phyloP scores from a whole-genome alignment of 345 rosid genomes.

The Euclidium syriacum region DNA sequence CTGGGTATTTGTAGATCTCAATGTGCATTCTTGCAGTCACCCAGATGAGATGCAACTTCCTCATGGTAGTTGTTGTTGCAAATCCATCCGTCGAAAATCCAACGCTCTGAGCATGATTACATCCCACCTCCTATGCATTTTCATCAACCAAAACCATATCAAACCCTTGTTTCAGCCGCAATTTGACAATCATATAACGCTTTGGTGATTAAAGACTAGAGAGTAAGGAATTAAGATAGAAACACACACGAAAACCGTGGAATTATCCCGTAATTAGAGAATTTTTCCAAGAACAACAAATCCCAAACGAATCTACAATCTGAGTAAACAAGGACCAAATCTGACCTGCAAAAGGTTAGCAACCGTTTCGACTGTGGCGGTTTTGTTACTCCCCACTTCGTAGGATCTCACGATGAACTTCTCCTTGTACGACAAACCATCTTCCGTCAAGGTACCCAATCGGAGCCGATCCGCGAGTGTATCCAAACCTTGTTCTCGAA shows the following conservation, averaged over 20 bases:
- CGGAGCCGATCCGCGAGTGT: constrained; percentile 62
- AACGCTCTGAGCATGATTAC: constrained; percentile 91
- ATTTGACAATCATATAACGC: background rate
- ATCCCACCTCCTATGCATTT: constrained; percentile 66
- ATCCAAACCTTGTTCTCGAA: constrained; percentile 26
- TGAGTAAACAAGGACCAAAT: background rate
- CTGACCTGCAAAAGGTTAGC: constrained; percentile 91
- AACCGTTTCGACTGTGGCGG: constrained; percentile 85
- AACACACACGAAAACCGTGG: background rate
- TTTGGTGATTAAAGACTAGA: background rate
- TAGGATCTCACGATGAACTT: constrained; percentile 77
- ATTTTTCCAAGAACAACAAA: background rate
- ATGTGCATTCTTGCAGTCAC: constrained; percentile 97
- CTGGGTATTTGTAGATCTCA: constrained; percentile 87
- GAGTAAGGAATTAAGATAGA: background rate
- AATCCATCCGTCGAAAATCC: constrained; percentile 97
- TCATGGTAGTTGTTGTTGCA: constrained; percentile 81
- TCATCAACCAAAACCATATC: constrained; percentile 6
- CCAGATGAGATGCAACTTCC: constrained; percentile 95
- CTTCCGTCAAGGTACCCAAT: constrained; percentile 62
- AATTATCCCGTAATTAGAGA: background rate
- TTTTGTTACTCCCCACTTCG: constrained; percentile 93
- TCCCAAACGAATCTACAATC: background rate
- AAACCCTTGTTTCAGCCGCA: background rate
- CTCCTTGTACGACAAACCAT: constrained; percentile 82